Conservation (phyloP, 176 grass and related monocot species). For the Aegilops speltoides region DNA sequence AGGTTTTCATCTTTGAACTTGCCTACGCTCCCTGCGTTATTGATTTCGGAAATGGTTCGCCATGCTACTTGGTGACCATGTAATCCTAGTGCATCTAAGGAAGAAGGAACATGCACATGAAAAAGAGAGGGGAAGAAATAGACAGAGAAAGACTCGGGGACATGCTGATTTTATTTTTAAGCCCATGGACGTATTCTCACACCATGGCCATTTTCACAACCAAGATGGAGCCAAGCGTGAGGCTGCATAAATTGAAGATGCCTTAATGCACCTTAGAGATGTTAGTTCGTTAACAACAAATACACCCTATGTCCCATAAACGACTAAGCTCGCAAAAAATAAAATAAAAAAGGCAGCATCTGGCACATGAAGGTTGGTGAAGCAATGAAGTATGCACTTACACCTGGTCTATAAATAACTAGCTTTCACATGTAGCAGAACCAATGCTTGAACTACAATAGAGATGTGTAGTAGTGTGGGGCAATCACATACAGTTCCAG, state of each 20-base stretch:
- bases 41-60: not conserved
- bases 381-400: not conserved
- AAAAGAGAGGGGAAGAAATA: not conserved
- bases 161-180: not conserved
- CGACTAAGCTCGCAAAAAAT: not conserved
- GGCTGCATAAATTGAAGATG: not conserved
- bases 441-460: not conserved
- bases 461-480: not conserved
- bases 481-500: not conserved
- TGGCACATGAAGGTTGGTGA: not conserved
- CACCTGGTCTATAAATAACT: too few relatives aligned
- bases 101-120: not conserved
- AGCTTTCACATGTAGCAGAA: too few relatives aligned
- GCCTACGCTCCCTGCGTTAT: constrained; percentile 1
- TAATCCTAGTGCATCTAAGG: not conserved
- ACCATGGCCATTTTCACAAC: not conserved
- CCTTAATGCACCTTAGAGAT: not conserved
- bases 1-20: constrained; percentile 34
- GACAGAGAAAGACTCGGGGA: not conserved
- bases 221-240: not conserved
- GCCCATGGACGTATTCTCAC: not conserved
- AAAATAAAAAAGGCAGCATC: not conserved
- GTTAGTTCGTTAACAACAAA: not conserved
- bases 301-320: not conserved
- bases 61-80: not conserved